These are phyloP conservation scores for Lichenothelia convexa DNA, from an alignment of 495 filamentous ascomycete genomes.

Conservation along the genomic window DNA sequence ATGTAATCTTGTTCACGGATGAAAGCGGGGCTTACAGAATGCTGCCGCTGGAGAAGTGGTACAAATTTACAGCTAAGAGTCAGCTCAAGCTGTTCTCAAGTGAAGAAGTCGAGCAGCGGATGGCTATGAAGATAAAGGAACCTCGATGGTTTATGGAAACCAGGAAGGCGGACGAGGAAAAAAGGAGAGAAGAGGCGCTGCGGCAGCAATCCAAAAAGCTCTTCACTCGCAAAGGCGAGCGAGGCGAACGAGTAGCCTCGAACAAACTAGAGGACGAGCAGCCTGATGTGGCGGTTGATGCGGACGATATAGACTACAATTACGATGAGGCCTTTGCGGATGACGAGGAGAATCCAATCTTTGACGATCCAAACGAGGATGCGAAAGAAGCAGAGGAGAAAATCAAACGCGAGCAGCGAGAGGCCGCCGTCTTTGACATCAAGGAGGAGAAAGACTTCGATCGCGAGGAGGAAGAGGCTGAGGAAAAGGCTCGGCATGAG, in stretches of 20 bases:
- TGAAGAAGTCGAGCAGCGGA: constrained; percentile 69
- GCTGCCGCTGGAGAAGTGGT: constrained; percentile 87
- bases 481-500: constrained; percentile 45
- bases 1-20: constrained; percentile 58
- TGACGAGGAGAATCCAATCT: constrained; percentile 73
- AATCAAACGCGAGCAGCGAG: constrained; percentile 73
- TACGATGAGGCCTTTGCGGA: constrained; percentile 42
- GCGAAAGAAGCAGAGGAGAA: constrained; percentile 66
- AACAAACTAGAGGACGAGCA: constrained; percentile 32
- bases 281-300: constrained; percentile 44
- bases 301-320: constrained; percentile 25
- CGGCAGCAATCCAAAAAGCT: neutral
- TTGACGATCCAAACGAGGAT: constrained; percentile 58
- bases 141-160: constrained; percentile 30
- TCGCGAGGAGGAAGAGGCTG: constrained; percentile 50
- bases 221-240: constrained; percentile 14
- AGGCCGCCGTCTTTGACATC: constrained; percentile 57
- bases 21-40: constrained; percentile 53
- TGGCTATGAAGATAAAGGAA: constrained; percentile 42
- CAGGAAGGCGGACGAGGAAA: constrained; percentile 31
- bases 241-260: constrained; percentile 37
- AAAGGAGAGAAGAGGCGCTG: constrained; percentile 19
- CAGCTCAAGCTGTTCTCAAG: constrained; percentile 63
- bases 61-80: constrained; percentile 64
- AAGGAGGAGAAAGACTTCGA: constrained; percentile 74